These are phyloP conservation scores for Lepidium africanum DNA, from an alignment of 345 rosid species.

Conservation along the genomic window DNA sequence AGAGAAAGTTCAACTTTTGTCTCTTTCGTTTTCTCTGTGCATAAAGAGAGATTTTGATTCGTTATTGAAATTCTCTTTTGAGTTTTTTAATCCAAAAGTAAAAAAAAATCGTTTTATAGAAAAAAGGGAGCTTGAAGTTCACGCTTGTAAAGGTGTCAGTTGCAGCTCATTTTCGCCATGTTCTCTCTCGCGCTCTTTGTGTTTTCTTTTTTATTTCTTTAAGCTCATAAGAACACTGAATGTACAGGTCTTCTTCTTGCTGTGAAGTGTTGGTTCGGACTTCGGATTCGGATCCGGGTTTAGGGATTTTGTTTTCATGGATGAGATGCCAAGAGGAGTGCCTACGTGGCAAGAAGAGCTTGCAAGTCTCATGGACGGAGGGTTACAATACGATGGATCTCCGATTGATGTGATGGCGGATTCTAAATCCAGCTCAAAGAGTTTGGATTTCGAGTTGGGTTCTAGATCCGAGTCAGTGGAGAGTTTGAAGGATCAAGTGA, in stretches of 20 bases:
- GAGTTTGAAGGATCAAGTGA: slow-evolving; percentile 59
- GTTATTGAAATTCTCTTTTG: slow-evolving; percentile 9
- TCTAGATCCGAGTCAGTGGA: slow-evolving; percentile 34
- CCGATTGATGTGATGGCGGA: slow-evolving; percentile 24
- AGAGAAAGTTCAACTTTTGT: slow-evolving; percentile 15
- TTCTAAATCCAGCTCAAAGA: slow-evolving; percentile 18
- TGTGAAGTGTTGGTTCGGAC: neutral
- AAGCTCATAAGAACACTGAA: neutral
- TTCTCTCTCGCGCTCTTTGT: slow-evolving; percentile 22
- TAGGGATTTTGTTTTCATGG: slow-evolving; percentile 36
- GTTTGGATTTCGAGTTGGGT: slow-evolving; percentile 9
- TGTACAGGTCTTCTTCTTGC: slow-evolving; percentile 3
- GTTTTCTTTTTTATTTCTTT: neutral
- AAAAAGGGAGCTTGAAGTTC: slow-evolving; percentile 36
- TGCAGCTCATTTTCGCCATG: slow-evolving; percentile 24
- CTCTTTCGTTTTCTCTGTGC: neutral
- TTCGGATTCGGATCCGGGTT: neutral
- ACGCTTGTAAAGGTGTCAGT: slow-evolving; percentile 54
- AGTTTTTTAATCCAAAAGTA: neutral
- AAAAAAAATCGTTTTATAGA: neutral
- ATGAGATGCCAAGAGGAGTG: slow-evolving; percentile 42
- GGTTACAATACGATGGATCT: slow-evolving; percentile 37
- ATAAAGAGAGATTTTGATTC: slow-evolving; percentile 31
- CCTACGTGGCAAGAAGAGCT: slow-evolving; percentile 75
- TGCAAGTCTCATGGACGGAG: slow-evolving; percentile 50